Evolutionary conservation across 495 filamentous ascomycete genomes (phyloP).

Genomic region (Aspergillus hancockii): DNA sequence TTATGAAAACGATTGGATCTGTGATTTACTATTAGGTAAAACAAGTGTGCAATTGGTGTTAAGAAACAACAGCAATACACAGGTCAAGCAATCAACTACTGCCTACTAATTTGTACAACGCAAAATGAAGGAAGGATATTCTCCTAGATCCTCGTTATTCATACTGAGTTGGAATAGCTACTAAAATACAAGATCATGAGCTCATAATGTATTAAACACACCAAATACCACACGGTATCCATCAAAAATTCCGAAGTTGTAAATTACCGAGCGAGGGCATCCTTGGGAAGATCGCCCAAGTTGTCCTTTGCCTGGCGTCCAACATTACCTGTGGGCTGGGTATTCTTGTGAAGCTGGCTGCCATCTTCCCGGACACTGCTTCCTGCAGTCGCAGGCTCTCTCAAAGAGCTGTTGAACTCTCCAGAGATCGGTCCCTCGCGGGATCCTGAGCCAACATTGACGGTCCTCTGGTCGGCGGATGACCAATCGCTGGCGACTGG

Average conservation of each 20-base stretch:
- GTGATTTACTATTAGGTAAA: not conserved
- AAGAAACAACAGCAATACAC: too few species aligned
- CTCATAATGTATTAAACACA: constrained; percentile 12
- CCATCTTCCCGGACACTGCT: constrained; percentile 57
- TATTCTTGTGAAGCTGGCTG: constrained; percentile 38
- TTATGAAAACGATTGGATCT: too few species aligned
- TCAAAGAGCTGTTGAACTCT: constrained; percentile 54
- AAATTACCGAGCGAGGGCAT: constrained; percentile 43
- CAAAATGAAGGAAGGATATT: not conserved
- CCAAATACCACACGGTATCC: not conserved
- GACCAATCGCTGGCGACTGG: constrained; percentile 75
- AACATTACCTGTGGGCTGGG: constrained; percentile 42
- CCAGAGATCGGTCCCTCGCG: constrained; percentile 54
- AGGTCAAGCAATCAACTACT: too few species aligned
- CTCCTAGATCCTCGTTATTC: not conserved
- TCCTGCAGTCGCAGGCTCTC: constrained; percentile 62
- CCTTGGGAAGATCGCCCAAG: constrained; percentile 50
- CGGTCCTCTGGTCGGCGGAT: constrained; percentile 63
- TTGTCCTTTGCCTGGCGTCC: constrained; percentile 58
- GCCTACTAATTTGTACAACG: too few species aligned
- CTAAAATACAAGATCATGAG: constrained; percentile 14
- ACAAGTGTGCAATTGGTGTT: too few species aligned
- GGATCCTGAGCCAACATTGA: constrained; percentile 67
- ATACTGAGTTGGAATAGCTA: not conserved
- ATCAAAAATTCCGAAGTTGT: constrained; percentile 9